phyloP scores from a whole-genome alignment of 116 monocot species.

The Trichopus zeylanicus region DNA sequence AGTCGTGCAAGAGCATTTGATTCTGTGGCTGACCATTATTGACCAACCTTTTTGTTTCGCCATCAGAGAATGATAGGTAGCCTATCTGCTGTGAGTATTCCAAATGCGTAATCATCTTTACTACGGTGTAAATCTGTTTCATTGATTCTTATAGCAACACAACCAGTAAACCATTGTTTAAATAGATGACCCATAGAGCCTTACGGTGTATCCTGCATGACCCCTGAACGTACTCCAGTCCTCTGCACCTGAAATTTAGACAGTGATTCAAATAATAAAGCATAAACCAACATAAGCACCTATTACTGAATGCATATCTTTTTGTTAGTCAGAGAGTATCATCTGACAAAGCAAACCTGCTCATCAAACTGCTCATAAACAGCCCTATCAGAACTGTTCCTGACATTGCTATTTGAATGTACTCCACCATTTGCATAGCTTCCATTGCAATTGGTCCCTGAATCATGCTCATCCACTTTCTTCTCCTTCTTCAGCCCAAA shows the following conservation, averaged over 20 bases:
- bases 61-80: no score
- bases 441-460: constrained; percentile 6
- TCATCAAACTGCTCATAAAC: constrained; percentile 56
- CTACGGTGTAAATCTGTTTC: no score
- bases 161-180: not conserved
- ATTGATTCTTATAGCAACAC: not conserved
- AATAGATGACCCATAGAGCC: constrained; percentile 2
- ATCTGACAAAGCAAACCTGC: constrained; percentile 19
- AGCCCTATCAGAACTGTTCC: constrained; percentile 28
- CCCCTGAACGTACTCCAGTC: constrained; percentile 6
- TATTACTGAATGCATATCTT: no score
- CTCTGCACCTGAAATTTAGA: constrained; percentile 20
- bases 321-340: no score
- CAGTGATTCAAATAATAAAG: not conserved
- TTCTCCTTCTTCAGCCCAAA: constrained; percentile 52
- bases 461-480: constrained; percentile 23
- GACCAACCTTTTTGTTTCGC: no score
- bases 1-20: no score
- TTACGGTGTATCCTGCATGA: constrained; percentile 37
- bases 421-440: constrained; percentile 17
- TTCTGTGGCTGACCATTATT: no score
- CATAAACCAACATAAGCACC: not conserved
- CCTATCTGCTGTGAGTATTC: no score
- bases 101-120: no score
- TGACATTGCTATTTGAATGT: constrained; percentile 22